phyloP scores from a whole-genome alignment of 2,329 filamentous ascomycete species.

The Monilinia fructigena region DNA sequence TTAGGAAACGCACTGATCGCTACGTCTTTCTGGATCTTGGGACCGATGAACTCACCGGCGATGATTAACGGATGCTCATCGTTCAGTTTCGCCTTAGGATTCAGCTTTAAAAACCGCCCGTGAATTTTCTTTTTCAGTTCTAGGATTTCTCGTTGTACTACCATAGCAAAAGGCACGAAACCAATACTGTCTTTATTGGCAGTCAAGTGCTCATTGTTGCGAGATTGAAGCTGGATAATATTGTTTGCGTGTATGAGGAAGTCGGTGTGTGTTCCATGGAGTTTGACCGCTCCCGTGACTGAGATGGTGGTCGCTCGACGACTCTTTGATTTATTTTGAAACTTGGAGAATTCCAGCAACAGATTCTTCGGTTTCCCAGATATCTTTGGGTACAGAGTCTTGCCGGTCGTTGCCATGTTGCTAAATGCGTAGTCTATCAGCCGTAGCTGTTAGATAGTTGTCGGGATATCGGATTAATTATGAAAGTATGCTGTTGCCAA shows the following conservation, averaged over 20 bases:
- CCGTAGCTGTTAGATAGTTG: background rate
- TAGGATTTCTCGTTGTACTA: conserved; percentile 18
- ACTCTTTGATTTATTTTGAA: background rate
- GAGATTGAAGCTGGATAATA: conserved; percentile 28
- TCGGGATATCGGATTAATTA: background rate
- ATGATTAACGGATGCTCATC: conserved; percentile 30
- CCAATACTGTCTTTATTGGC: conserved; percentile 1
- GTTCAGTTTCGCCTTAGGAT: conserved; percentile 19
- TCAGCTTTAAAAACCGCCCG: conserved; percentile 24
- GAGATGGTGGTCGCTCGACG: conserved; percentile 9
- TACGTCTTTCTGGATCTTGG: conserved; percentile 29
- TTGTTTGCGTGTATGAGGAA: conserved; percentile 28
- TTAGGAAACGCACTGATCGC: conserved; percentile 25
- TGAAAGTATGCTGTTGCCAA: background rate
- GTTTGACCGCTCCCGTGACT: conserved; percentile 33
- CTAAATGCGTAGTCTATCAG: background rate
- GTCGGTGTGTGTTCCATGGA: conserved; percentile 34
- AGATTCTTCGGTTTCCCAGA: conserved; percentile 12
- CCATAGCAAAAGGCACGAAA: background rate
- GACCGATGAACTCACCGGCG: conserved; percentile 34
- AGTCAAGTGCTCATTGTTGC: conserved; percentile 23
- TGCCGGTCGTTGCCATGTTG: background rate
- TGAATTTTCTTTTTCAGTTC: conserved; percentile 20
- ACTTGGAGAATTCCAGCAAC: conserved; percentile 5
- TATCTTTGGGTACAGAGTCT: conserved; percentile 6